Conservation (phyloP, 2,329 filamentous ascomycete species). For the Byssochlamys sp. region DNA sequence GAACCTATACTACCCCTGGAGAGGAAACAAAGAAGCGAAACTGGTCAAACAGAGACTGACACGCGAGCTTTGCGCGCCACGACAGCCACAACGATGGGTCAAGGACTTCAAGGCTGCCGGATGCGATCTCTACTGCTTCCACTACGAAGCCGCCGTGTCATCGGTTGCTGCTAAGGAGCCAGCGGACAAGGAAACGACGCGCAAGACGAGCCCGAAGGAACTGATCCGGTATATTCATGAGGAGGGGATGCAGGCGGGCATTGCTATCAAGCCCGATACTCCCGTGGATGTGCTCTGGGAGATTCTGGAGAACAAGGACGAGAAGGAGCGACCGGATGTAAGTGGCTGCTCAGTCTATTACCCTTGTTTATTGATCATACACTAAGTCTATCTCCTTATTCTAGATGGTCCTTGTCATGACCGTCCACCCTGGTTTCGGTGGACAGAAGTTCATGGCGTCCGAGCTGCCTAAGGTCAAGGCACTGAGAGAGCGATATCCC, state of each 20-base stretch:
- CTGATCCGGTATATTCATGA: conserved; percentile 86
- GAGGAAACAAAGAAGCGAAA: not conserved
- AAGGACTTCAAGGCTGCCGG: conserved; percentile 87
- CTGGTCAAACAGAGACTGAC: conserved; percentile 1
- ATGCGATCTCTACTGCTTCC: conserved; percentile 98
- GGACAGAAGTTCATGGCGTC: conserved; percentile 98
- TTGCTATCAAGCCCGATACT: conserved; percentile 91
- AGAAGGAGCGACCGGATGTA: conserved; percentile 78
- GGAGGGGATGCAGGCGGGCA: conserved; percentile 76
- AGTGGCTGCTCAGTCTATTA: conserved; percentile 29
- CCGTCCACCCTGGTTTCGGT: conserved; percentile 91
- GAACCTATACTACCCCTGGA: not conserved
- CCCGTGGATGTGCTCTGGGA: conserved; percentile 86
- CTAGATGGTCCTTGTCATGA: conserved; percentile 98
- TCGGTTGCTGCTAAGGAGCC: conserved; percentile 78
- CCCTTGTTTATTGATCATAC: not conserved
- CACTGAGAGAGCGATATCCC: conserved; percentile 73
- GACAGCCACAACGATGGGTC: conserved; percentile 92
- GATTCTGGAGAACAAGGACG: conserved; percentile 63
- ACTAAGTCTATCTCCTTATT: not conserved
- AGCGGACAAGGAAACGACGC: conserved; percentile 52
- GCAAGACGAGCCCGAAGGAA: conserved; percentile 70
- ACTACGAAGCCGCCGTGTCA: conserved; percentile 85
- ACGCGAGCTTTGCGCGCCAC: not conserved
- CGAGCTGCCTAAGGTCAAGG: conserved; percentile 85